Percentiles rank a stretch among this genome's conserved stretches.
phyloP scores from a whole-genome alignment of 2,329 filamentous ascomycete genomes.

The Chaetoscypha palmicola region DNA sequence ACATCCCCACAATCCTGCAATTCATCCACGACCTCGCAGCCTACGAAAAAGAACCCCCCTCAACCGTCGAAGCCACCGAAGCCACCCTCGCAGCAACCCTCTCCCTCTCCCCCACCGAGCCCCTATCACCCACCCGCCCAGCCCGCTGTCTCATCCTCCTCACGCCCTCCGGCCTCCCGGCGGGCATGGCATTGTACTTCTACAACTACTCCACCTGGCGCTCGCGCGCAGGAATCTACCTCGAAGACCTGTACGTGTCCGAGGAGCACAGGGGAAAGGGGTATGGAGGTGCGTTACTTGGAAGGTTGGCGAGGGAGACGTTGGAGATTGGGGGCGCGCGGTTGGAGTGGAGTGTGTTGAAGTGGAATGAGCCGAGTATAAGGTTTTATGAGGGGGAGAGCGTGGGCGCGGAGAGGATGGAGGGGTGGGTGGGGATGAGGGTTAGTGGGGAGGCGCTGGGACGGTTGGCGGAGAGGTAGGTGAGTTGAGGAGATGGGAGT shows the following conservation, averaged over 20 bases:
- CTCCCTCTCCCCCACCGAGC: conserved; percentile 57
- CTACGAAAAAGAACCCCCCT: conserved; percentile 72
- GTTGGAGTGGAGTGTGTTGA: conserved; percentile 85
- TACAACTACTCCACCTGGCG: conserved; percentile 96
- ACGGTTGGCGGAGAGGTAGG: conserved; percentile 42
- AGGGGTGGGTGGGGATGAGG: conserved; percentile 69
- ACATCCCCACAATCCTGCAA: conserved; percentile 71
- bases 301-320: conserved; percentile 72
- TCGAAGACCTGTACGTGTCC: conserved; percentile 87
- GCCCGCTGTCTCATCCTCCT: conserved; percentile 47
- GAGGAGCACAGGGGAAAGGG: conserved; percentile 64
- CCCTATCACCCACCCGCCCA: conserved; percentile 49
- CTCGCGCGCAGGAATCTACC: conserved; percentile 77
- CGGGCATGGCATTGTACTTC: conserved; percentile 84
- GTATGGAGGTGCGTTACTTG: conserved; percentile 71
- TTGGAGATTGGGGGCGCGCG: conserved; percentile 63
- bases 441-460: conserved; percentile 60
- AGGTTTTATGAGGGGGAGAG: conserved; percentile 67
- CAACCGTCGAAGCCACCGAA: conserved; percentile 67
- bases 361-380: conserved; percentile 89
- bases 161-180: conserved; percentile 39
- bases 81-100: conserved; percentile 64
- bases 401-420: conserved; percentile 56
- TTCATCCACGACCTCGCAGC: conserved; percentile 80
- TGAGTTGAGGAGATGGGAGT: not conserved